phyloP scores from a whole-genome alignment of 1,284 basidiomycete genomes.

The Cryptococcus floricola region DNA sequence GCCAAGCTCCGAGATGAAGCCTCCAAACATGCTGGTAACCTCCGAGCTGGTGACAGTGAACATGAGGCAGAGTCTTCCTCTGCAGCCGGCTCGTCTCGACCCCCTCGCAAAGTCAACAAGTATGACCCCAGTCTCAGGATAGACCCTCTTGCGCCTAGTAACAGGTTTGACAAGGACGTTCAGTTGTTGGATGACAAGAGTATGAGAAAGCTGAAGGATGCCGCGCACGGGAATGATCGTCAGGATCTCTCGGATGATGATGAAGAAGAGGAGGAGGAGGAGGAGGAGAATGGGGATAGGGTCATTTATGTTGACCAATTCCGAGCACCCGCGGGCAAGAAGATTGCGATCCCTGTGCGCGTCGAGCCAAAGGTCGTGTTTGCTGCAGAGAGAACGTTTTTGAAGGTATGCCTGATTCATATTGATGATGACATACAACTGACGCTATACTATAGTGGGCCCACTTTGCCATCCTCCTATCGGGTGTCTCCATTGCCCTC shows the following conservation, averaged over 20 bases:
- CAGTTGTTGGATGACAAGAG: constrained; percentile 41
- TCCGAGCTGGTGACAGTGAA: constrained; percentile 1
- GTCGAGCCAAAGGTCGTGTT: constrained; percentile 95
- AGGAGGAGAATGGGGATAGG: constrained; percentile 35
- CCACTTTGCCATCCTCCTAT: constrained; percentile 83
- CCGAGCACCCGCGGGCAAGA: constrained; percentile 79
- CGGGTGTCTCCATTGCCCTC: constrained; percentile 80
- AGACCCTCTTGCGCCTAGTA: constrained; percentile 75
- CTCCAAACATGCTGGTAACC: constrained; percentile 14
- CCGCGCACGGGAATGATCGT: constrained; percentile 51
- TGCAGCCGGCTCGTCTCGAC: background rate
- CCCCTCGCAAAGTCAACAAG: constrained; percentile 11
- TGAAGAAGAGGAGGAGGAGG: constrained; percentile 33
- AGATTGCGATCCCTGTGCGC: constrained; percentile 85
- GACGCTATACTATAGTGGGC: constrained; percentile 61
- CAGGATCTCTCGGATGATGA: constrained; percentile 47
- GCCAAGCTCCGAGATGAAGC: constrained; percentile 62
- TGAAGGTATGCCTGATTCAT: constrained; percentile 50
- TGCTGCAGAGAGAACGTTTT: constrained; percentile 68
- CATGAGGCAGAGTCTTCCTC: background rate
- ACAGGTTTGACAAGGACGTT: constrained; percentile 68
- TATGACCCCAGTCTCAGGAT: constrained; percentile 61
- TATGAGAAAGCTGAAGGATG: constrained; percentile 56
- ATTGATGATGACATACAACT: background rate
- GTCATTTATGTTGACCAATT: constrained; percentile 65